phyloP scores from a whole-genome alignment of 2,329 filamentous ascomycete genomes.

The Amauroascus verrucosus region DNA sequence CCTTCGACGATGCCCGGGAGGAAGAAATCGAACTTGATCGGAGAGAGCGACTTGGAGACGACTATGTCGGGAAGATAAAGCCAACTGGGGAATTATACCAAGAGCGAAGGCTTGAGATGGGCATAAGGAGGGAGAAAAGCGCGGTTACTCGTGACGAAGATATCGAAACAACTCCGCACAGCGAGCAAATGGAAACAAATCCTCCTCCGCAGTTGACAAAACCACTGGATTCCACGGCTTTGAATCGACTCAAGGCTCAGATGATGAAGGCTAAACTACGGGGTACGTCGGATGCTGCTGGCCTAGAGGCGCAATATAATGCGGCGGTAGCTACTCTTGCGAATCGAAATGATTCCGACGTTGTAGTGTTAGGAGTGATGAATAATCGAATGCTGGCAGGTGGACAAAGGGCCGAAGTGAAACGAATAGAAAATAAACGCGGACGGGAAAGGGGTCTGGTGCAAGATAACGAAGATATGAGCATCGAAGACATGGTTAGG shows the following conservation, averaged over 20 bases:
- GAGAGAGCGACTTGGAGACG: slow-evolving; percentile 68
- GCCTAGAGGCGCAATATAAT: slow-evolving; percentile 77
- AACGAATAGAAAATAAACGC: slow-evolving; percentile 64
- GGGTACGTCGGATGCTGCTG: slow-evolving; percentile 60
- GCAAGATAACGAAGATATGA: slow-evolving; percentile 90
- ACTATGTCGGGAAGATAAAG: slow-evolving; percentile 74
- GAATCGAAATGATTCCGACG: slow-evolving; percentile 49
- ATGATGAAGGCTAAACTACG: slow-evolving; percentile 93
- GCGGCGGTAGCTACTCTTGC: slow-evolving; percentile 56
- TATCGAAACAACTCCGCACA: slow-evolving; percentile 40
- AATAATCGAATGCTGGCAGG: slow-evolving; percentile 81
- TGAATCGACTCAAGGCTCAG: slow-evolving; percentile 85
- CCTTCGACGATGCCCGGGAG: slow-evolving; percentile 87
- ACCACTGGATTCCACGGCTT: slow-evolving; percentile 60
- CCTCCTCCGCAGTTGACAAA: slow-evolving; percentile 40
- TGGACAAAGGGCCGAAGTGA: slow-evolving; percentile 64
- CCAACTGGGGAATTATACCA: slow-evolving; percentile 78
- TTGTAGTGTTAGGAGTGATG: slow-evolving; percentile 76
- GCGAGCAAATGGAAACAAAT: slow-evolving; percentile 48
- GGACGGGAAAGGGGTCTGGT: slow-evolving; percentile 76
- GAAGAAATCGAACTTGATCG: slow-evolving; percentile 86
- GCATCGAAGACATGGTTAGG: slow-evolving; percentile 89
- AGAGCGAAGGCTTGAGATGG: slow-evolving; percentile 57
- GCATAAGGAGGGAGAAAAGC: slow-evolving; percentile 34
- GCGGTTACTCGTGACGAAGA: slow-evolving; percentile 24